Evolutionary conservation across 2,329 filamentous ascomycete genomes (phyloP), one percentile per base, ranked within the genome.

Genomic region (Aspergillus texensis): DNA sequence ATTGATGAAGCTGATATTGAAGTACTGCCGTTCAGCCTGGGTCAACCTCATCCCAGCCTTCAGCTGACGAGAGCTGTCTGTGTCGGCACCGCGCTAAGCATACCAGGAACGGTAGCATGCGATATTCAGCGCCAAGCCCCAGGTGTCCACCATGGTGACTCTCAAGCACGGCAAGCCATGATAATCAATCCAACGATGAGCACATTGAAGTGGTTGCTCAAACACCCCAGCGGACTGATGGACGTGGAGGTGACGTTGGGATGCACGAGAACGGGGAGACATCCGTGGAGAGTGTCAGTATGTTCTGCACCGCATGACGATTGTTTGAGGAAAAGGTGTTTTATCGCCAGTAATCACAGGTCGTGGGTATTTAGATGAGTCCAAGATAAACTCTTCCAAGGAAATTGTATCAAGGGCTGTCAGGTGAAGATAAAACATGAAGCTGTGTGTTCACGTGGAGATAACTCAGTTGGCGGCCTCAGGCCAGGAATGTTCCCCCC

Each of bases 61-160:
- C 73, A 73, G 45, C 55, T 74, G 16, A 74, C 73, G 1, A 71
- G 72, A 4, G 72, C 72, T 8, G 68, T 75, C 3, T 73, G 70
- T 45, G 50, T 75, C 11, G 70, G 65, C 0, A 66, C 68, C 0
- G 68, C 72, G 1, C 63, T 69, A 26, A 58, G 63, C 21, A 66
- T 71, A 14, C 62, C 65, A 6, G 71, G 66, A 5, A 74, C 72
- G 1, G 63, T 67, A 68, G 10, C 68, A 34, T 57, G 50, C 52
- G 53, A 63, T 19, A 5, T 52, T 12, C 59, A 24, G 30, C 56
- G 8, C 32, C 32, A n/a, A 21, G 14, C 3, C 4, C 1, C 28
- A 32, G 1, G 16, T 12, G 4, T 4, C 28, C 2, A 34, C 10
- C 26, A 36, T 2, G 3, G 21, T 54, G 14, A 2, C 32, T 19